Evolutionary conservation across 345 rosid species (phyloP).

Genomic region (Gossypium australe): DNA sequence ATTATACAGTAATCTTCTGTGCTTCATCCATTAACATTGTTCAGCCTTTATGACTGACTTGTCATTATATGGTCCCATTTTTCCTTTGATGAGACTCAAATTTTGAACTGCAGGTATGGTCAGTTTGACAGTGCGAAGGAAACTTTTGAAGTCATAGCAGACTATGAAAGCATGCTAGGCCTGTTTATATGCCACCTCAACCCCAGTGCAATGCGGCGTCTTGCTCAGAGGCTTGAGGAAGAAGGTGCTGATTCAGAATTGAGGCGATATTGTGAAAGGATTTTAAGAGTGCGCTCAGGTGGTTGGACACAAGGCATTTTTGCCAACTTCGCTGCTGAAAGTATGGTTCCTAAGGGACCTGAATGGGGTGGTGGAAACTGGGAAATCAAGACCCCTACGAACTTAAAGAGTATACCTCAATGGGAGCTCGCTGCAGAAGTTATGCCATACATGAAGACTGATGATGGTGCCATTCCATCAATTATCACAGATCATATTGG

Average conservation of each 20-base stretch:
- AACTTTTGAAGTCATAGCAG: conserved; percentile 94
- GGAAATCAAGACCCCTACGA: conserved; percentile 92
- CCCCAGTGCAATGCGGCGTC: conserved; percentile 98
- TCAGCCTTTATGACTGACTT: neutral
- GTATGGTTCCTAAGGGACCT: conserved; percentile 96
- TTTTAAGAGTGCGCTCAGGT: conserved; percentile 82
- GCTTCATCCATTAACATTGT: neutral
- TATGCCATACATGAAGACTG: conserved; percentile 97
- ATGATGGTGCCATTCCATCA: conserved; percentile 91
- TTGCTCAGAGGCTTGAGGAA: conserved; percentile 96
- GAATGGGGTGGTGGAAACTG: conserved; percentile 99
- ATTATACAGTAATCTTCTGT: neutral
- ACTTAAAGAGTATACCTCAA: conserved; percentile 77
- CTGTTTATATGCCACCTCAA: conserved; percentile 95
- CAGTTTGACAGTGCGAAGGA: conserved; percentile 96
- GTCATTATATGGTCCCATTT: conserved; percentile 2
- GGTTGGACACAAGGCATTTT: conserved; percentile 99
- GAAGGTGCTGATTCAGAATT: conserved; percentile 78
- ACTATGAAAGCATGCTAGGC: conserved; percentile 91
- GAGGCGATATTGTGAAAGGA: conserved; percentile 90
- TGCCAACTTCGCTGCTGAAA: conserved; percentile 99
- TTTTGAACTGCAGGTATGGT: conserved; percentile 67
- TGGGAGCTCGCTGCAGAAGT: conserved; percentile 98
- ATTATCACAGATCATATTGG: conserved; percentile 85
- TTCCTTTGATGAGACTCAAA: conserved; percentile 8